Evolutionary conservation across 2,329 filamentous ascomycete genomes (phyloP).

Genomic region (Fusarium sp.): DNA sequence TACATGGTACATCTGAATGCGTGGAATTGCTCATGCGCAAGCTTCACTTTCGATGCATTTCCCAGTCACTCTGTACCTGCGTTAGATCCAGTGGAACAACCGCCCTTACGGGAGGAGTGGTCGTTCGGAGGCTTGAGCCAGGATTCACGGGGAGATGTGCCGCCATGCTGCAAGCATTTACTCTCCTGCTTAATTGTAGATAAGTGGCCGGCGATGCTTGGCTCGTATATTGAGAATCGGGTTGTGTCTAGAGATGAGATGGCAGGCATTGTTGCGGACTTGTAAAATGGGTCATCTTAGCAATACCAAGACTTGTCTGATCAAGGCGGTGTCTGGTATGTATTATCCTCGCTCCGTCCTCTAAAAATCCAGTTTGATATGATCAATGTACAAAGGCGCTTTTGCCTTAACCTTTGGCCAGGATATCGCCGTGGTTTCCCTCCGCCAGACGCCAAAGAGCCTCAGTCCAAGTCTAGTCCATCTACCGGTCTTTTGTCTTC

Average conservation of each 20-base stretch:
- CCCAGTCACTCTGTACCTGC: slow-evolving; percentile 43
- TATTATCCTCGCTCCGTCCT: slow-evolving; percentile 46
- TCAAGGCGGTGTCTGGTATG: slow-evolving; percentile 29
- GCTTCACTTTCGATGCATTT: slow-evolving; percentile 83
- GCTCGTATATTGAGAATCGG: slow-evolving; percentile 68
- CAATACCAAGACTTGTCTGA: slow-evolving; percentile 11
- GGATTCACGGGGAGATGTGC: slow-evolving; percentile 58
- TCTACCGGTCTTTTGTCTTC: slow-evolving; percentile 24
- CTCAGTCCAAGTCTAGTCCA: slow-evolving; percentile 40
- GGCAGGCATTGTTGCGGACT: slow-evolving; percentile 75
- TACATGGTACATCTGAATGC: slow-evolving; percentile 82
- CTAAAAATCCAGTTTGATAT: slow-evolving; percentile 50
- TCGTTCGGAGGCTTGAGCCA: slow-evolving; percentile 67
- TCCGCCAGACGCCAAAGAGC: slow-evolving; percentile 47
- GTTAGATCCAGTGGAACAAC: slow-evolving; percentile 6
- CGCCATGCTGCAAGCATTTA: slow-evolving; percentile 87
- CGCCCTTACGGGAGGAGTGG: slow-evolving; percentile 44
- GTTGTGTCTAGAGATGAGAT: slow-evolving; percentile 75
- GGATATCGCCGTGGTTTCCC: slow-evolving; percentile 39
- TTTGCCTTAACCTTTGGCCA: slow-evolving; percentile 41
- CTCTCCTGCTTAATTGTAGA: slow-evolving; percentile 85
- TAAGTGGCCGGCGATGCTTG: slow-evolving; percentile 72
- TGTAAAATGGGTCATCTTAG: slow-evolving; percentile 45
- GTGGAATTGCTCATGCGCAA: slow-evolving; percentile 94
- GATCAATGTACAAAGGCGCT: slow-evolving; percentile 52